A percentile compares a stretch with the other conserved stretches of the same genome.
phyloP scores from a whole-genome alignment of 2,329 filamentous ascomycete species.

The Clonostachys chloroleuca region DNA sequence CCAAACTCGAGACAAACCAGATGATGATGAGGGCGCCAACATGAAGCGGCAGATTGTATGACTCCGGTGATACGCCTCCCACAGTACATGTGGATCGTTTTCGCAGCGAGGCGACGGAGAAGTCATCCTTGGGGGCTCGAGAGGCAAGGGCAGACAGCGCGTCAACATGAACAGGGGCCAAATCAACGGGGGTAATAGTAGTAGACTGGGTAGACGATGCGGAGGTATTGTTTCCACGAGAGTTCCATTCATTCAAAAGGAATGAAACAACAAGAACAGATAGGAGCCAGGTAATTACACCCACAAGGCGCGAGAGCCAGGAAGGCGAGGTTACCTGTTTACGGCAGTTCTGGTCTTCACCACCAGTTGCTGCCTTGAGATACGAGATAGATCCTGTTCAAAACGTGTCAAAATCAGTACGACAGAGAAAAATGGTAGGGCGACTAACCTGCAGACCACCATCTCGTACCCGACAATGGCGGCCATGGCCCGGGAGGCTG shows the following conservation, averaged over 20 bases:
- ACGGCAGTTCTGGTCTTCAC: slow-evolving; percentile 32
- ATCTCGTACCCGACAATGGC: slow-evolving; percentile 16
- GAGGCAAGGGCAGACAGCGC: slow-evolving; percentile 4
- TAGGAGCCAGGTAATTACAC: slow-evolving; percentile 23
- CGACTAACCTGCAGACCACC: slow-evolving; percentile 18
- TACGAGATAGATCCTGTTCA: slow-evolving; percentile 20
- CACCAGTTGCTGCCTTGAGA: slow-evolving; percentile 25
- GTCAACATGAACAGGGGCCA: not conserved
- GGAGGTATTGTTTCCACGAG: not conserved
- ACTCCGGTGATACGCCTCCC: slow-evolving; percentile 19
- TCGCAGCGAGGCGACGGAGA: not conserved
- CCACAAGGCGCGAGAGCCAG: slow-evolving; percentile 16
- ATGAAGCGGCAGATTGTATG: slow-evolving; percentile 54
- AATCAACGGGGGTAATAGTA: not conserved
- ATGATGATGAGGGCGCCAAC: slow-evolving; percentile 51
- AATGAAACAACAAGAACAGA: slow-evolving; percentile 33
- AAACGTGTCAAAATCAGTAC: not conserved
- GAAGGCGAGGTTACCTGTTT: slow-evolving; percentile 17
- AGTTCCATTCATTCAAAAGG: slow-evolving; percentile 13
- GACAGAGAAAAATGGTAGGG: not conserved
- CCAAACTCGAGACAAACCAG: slow-evolving; percentile 39
- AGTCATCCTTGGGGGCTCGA: not conserved
- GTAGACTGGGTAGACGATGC: not conserved
- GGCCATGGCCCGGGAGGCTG: slow-evolving; percentile 3
- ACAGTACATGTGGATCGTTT: slow-evolving; percentile 20